phyloP scores from a whole-genome alignment of 345 rosid species.

The Balakata baccata region DNA sequence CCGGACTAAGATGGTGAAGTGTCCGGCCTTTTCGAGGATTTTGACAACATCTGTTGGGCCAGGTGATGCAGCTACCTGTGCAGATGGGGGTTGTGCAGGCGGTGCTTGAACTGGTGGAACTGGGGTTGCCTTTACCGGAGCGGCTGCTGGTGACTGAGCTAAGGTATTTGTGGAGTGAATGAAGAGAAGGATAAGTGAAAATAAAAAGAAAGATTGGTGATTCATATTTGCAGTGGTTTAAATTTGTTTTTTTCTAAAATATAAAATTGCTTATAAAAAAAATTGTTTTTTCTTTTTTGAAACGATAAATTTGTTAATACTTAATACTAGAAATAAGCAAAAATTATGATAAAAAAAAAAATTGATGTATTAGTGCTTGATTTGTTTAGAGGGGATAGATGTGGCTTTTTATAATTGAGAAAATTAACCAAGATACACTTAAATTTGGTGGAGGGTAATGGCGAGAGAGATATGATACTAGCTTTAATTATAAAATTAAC shows the following conservation, averaged over 20 bases:
- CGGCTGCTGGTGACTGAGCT: slow-evolving; percentile 6
- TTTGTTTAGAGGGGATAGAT: not conserved
- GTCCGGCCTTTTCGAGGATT: slow-evolving; percentile 24
- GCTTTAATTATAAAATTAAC: slow-evolving; percentile 1
- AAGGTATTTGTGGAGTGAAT: slow-evolving; percentile 8
- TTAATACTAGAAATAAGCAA: not conserved
- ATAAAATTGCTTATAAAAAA: too few relatives aligned
- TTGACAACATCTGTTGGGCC: slow-evolving; percentile 18
- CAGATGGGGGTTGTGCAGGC: slow-evolving; percentile 2
- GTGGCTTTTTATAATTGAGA: slow-evolving; percentile 15
- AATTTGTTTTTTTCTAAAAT: too few relatives aligned
- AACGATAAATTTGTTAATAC: not conserved
- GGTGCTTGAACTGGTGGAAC: slow-evolving; percentile 17
- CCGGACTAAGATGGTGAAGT: slow-evolving; percentile 21
- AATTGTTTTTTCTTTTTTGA: too few relatives aligned
- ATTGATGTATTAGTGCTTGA: not conserved
- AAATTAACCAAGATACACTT: not conserved
- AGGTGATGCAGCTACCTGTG: slow-evolving; percentile 1
- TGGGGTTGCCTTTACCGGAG: slow-evolving; percentile 8
- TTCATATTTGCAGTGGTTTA: not conserved
- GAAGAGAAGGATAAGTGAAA: slow-evolving; percentile 1
- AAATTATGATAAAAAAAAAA: not conserved
- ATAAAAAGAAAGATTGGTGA: not conserved
- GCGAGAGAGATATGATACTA: not conserved
- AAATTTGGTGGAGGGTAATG: slow-evolving; percentile 4